These are phyloP conservation scores for Dioscorea dumetorum DNA, from an alignment of 106 monocot genomes.

Conservation along the genomic window DNA sequence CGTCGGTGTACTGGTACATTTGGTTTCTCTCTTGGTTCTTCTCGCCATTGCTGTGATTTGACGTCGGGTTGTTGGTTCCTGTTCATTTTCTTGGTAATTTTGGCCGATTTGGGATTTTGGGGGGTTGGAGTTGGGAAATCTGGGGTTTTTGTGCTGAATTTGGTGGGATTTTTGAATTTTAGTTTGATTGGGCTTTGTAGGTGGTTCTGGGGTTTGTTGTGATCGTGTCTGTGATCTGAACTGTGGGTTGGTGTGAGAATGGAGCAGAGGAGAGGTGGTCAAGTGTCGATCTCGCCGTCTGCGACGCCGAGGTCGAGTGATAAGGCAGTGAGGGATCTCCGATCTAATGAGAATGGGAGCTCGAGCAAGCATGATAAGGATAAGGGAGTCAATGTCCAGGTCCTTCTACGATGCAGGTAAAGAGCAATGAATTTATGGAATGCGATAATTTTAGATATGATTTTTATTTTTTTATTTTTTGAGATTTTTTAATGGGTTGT, in stretches of 20 bases:
- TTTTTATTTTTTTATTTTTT: constrained; percentile 1
- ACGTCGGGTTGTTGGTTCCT: no score
- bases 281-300: constrained; percentile 27
- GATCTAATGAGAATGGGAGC: constrained; percentile 50
- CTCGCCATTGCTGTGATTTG: no score
- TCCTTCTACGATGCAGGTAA: constrained; percentile 89
- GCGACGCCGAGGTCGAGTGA: constrained; percentile 49
- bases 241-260: constrained; percentile 2
- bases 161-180: no score
- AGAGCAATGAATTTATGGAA: background rate
- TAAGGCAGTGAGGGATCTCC: constrained; percentile 50
- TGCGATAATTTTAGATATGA: background rate
- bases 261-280: constrained; percentile 37
- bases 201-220: no score
- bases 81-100: no score
- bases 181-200: no score
- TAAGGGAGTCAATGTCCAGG: constrained; percentile 90
- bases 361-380: constrained; percentile 59
- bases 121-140: no score
- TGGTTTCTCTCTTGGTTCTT: no score
- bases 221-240: no score
- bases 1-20: no score
- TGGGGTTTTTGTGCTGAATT: no score
- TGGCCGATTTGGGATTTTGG: no score
- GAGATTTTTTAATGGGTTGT: background rate